Evolutionary conservation across 805 yeast species (phyloP).

Genomic region (Sugiyamaella chiloensis): DNA sequence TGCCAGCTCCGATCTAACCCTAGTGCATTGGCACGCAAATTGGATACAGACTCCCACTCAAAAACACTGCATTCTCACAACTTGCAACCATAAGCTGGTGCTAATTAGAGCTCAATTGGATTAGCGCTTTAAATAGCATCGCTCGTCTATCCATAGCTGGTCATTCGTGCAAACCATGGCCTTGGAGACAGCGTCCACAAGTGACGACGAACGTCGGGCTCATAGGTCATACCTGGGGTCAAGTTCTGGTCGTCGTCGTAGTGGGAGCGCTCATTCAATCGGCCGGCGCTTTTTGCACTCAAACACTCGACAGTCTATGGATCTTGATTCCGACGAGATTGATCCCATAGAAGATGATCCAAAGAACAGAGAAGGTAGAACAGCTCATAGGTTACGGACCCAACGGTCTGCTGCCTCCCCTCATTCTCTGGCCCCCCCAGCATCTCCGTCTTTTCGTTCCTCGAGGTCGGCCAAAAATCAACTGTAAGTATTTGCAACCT

Average conservation of each 20-base stretch:
- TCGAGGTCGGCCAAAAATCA: neutral
- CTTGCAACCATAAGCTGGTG: no score
- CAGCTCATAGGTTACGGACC: neutral
- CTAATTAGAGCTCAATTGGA: no score
- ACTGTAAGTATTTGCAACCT: neutral
- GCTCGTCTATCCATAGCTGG: no score
- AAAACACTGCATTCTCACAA: neutral
- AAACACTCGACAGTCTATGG: neutral
- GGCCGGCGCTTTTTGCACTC: neutral
- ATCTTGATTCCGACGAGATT: neutral
- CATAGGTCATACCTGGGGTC: constrained; percentile 1
- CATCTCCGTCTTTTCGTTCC: neutral
- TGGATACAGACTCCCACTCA: constrained; percentile 1
- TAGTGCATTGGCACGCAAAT: constrained; percentile 1
- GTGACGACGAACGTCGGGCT: constrained; percentile 1
- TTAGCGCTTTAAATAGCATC: no score
- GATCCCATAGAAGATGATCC: constrained; percentile 3
- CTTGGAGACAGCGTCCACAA: neutral
- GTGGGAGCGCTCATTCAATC: constrained; percentile 1
- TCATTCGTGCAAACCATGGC: no score
- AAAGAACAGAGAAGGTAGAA: neutral
- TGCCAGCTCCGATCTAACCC: constrained; percentile 5
- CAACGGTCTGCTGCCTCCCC: constrained; percentile 2
- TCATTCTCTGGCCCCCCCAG: neutral
- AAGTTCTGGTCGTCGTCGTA: neutral